Conservation (phyloP, 805 yeast species). For the Clavispora phyllophila region DNA sequence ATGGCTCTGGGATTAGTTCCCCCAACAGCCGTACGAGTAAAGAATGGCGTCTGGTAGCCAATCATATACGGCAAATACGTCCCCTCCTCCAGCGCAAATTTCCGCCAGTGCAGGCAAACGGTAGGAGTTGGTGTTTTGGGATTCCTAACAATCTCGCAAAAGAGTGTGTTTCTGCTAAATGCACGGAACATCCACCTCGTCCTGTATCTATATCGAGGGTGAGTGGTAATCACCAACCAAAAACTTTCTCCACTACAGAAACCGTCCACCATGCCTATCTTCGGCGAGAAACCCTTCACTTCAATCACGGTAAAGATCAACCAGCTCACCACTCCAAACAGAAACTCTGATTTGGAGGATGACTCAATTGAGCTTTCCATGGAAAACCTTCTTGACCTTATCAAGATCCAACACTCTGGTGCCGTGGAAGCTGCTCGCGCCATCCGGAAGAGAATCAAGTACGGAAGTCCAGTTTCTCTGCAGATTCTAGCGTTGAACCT, state of each 20-base stretch:
- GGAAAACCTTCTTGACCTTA: conserved; percentile 53
- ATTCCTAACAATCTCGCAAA: too few relatives aligned
- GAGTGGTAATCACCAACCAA: neutral
- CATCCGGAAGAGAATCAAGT: conserved; percentile 79
- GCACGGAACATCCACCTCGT: neutral
- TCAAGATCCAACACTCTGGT: conserved; percentile 34
- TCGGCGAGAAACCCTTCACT: conserved; percentile 66
- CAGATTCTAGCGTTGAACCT: conserved; percentile 59
- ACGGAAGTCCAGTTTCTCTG: conserved; percentile 57
- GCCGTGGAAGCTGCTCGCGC: conserved; percentile 84
- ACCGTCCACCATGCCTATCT: conserved; percentile 21
- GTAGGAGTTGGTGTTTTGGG: too few relatives aligned
- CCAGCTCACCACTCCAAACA: conserved; percentile 41
- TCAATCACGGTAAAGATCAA: conserved; percentile 64
- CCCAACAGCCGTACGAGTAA: too few relatives aligned
- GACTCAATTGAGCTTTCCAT: conserved; percentile 42
- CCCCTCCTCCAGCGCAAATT: too few relatives aligned
- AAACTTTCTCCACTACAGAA: neutral
- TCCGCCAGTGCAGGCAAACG: too few relatives aligned
- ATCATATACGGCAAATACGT: too few relatives aligned
- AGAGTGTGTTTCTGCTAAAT: too few relatives aligned
- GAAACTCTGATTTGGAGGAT: conserved; percentile 33
- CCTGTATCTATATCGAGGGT: neutral
- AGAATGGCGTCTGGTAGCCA: too few relatives aligned
- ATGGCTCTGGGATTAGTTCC: too few relatives aligned